Evolutionary conservation across 1,284 basidiomycete genomes (phyloP), one percentile per base, ranked within the genome.

Genomic region (Leccinum pachyderme): DNA sequence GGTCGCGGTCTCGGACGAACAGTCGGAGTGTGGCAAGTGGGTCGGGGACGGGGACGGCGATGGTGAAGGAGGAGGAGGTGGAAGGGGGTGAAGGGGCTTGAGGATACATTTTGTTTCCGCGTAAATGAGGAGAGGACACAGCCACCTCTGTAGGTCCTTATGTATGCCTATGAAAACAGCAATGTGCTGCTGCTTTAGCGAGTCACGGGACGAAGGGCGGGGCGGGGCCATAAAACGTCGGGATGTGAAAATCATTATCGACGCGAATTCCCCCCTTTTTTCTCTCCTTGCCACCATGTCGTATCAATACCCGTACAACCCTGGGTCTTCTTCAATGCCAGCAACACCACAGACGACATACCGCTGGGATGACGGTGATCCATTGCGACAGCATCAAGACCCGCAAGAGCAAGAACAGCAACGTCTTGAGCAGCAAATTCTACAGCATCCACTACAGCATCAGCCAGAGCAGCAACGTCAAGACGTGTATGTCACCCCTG

Each of bases 1-100:
- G 35, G 35, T 37, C 35, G 35, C 70, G 81, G 54, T 66, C 74
- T 80, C 37, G 74, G 58, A 50, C 75, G 49, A 74, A 74, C n/a
- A 81, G 78, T 58, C 72, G 72, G 58, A 73, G 68, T 4, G 47
- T 60, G n/a, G 32, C 51, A 9, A 27, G 15, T 31, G 29, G 48
- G 12, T 28, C 56, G 54, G 47, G 57, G 18, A 29, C 50, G 9
- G 51, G 24, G 4, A 24, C 56, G 57, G 51, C 28, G 4, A 24
- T 55, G 57, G 51, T 31, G 8, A 24, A 25, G 47, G 33, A 29
- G 47, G 33, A 29, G 55, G 33, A 49, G 47, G 35, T 37, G 35
- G n/a, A 37, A n/a, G n/a, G 35, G 1, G 15, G 12, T n/a, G 35
- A n/a, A n/a, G 33, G 15, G 33, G n/a, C 15, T 35, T 15, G 7